Evolutionary conservation across 2,329 filamentous ascomycete genomes (phyloP).

Genomic region (Penicillium sp.): DNA sequence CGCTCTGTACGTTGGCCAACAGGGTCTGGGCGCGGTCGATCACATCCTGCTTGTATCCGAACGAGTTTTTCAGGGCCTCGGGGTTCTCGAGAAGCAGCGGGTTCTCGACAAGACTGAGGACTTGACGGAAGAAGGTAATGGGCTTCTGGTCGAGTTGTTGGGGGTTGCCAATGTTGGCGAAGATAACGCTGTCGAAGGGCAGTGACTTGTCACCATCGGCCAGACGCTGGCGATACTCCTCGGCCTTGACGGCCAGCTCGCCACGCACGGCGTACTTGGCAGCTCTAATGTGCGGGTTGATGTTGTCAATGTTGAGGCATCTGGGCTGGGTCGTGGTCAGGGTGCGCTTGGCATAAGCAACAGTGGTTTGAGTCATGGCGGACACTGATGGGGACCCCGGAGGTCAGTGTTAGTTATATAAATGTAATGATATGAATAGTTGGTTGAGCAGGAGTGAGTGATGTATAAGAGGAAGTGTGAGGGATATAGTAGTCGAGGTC

Average conservation of each 20-base stretch:
- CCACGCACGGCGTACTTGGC: constrained; percentile 97
- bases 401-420: constrained; percentile 22
- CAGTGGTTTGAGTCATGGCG: constrained; percentile 38
- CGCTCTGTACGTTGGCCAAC: constrained; percentile 82
- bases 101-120: constrained; percentile 91
- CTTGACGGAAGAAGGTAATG: constrained; percentile 98
- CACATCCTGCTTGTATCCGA: constrained; percentile 91
- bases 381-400: constrained; percentile 31
- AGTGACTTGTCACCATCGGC: constrained; percentile 61
- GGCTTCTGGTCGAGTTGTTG: constrained; percentile 99
- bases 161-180: constrained; percentile 98
- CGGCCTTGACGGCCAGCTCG: constrained; percentile 90
- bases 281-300: constrained; percentile 85
- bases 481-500: constrained; percentile 1
- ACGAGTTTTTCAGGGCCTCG: constrained; percentile 72
- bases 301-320: constrained; percentile 77
- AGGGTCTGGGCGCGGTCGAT: constrained; percentile 81
- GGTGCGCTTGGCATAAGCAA: constrained; percentile 43
- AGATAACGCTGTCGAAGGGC: constrained; percentile 90
- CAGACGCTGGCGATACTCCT: constrained; percentile 82
- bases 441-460: constrained; percentile 1
- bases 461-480: not conserved
- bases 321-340: constrained; percentile 54
- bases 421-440: not conserved
- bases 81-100: constrained; percentile 81